Evolutionary conservation across 352 stramenopile species (phyloP).

Genomic region (Phytophthora macrochlamydospora): DNA sequence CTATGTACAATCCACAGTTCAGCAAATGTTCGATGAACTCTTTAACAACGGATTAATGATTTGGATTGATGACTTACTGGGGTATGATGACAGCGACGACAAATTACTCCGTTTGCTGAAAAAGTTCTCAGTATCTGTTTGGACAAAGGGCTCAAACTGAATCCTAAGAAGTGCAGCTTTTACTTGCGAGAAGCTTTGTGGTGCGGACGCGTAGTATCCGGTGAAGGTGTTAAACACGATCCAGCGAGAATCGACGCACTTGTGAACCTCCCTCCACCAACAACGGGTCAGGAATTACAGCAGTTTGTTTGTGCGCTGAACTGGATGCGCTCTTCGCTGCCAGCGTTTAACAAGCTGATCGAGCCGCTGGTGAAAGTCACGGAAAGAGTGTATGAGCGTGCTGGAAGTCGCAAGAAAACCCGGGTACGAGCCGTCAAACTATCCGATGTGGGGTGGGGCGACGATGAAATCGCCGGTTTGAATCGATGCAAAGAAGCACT

Average conservation of each 20-base stretch:
- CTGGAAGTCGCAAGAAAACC: background rate
- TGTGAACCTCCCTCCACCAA: background rate
- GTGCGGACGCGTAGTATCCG: conserved; percentile 14
- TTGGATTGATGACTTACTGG: conserved; percentile 14
- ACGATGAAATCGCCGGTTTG: conserved; percentile 3
- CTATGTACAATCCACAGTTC: conserved; percentile 14
- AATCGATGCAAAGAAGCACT: background rate
- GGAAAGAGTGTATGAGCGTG: conserved; percentile 11
- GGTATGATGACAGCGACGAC: conserved; percentile 3
- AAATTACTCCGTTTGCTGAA: conserved; percentile 1
- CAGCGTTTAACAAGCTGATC: conserved; percentile 19
- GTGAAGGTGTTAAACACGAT: conserved; percentile 7
- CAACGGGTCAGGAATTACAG: conserved; percentile 8
- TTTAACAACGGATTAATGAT: conserved; percentile 17
- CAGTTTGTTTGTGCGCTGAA: conserved; percentile 30
- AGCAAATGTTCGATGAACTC: conserved; percentile 15
- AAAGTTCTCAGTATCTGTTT: conserved; percentile 6
- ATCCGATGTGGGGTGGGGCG: conserved; percentile 5
- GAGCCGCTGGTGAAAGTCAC: conserved; percentile 1
- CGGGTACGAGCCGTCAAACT: conserved; percentile 1
- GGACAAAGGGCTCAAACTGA: conserved; percentile 9
- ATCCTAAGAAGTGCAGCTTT: conserved; percentile 13
- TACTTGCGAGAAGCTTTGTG: conserved; percentile 11
- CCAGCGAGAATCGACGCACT: conserved; percentile 2
- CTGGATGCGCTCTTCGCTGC: conserved; percentile 20